Evolutionary conservation across 75 land plant species (phyloP).

Genomic region (Pseudotsuga menziesii): DNA sequence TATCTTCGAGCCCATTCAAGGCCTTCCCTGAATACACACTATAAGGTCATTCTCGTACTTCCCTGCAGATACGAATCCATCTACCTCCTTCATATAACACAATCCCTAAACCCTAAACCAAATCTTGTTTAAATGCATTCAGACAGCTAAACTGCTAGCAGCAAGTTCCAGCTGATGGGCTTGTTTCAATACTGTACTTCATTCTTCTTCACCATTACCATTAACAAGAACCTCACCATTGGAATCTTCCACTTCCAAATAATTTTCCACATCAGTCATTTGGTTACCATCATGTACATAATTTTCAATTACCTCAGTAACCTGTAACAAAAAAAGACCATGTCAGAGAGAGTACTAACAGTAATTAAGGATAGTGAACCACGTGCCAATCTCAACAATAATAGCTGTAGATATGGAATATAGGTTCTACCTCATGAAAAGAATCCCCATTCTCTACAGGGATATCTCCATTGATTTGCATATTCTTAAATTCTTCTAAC

Average conservation of each 20-base stretch:
- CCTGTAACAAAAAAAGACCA: neutral
- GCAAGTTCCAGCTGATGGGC: neutral
- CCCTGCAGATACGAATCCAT: neutral
- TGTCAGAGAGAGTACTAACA: neutral
- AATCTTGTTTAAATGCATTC: neutral
- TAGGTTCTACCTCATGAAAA: slow-evolving; percentile 17
- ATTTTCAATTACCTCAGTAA: slow-evolving; percentile 1
- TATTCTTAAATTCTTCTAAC: slow-evolving; percentile 24
- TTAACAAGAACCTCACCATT: slow-evolving; percentile 14
- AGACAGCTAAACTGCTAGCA: neutral
- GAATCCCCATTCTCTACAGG: slow-evolving; percentile 30
- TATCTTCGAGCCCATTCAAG: neutral
- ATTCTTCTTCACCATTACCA: slow-evolving; percentile 8
- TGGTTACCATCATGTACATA: slow-evolving; percentile 8
- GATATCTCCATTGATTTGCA: slow-evolving; percentile 22
- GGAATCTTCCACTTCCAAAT: slow-evolving; percentile 4
- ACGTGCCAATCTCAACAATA: neutral
- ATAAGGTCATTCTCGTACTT: neutral
- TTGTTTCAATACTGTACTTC: neutral
- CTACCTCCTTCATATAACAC: neutral
- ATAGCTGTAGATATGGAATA: neutral
- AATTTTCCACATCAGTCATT: neutral
- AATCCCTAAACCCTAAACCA: neutral
- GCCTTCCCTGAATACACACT: neutral
- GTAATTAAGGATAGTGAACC: neutral